A percentile compares a stretch with the other conserved stretches of the same genome.
phyloP scores from a whole-genome alignment of 768 basidiomycete genomes.

The Kondoa malvinella region DNA sequence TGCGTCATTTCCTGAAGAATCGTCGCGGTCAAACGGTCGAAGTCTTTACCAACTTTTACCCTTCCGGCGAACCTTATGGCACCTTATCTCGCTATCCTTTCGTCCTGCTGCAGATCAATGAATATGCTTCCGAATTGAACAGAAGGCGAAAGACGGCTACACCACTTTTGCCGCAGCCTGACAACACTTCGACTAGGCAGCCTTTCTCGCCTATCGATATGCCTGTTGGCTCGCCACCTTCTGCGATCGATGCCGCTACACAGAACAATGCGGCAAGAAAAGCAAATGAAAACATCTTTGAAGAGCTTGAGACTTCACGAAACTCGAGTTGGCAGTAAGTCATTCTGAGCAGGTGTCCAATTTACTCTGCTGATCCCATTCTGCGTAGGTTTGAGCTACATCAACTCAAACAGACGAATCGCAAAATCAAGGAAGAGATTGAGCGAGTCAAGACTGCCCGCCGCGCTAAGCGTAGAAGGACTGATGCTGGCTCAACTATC shows the following conservation, averaged over 20 bases:
- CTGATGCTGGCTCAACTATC: background rate
- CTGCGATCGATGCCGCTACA: slow-evolving; percentile 1
- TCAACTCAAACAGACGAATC: slow-evolving; percentile 10
- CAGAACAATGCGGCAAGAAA: slow-evolving; percentile 15
- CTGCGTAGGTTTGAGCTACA: slow-evolving; percentile 21
- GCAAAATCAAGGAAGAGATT: background rate
- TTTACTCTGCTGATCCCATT: background rate
- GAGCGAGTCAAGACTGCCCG: background rate
- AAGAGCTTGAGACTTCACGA: slow-evolving; percentile 48
- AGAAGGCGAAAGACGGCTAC: slow-evolving; percentile 6
- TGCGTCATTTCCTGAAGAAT: slow-evolving; percentile 31
- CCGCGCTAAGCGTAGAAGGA: background rate
- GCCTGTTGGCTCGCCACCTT: background rate
- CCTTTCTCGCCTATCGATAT: background rate
- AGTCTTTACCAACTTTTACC: slow-evolving; percentile 31
- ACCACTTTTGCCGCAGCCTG: slow-evolving; percentile 17
- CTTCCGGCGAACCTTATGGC: slow-evolving; percentile 8
- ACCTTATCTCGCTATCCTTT: slow-evolving; percentile 14
- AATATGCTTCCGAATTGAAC: slow-evolving; percentile 12
- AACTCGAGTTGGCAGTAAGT: slow-evolving; percentile 68
- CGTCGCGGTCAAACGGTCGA: slow-evolving; percentile 28
- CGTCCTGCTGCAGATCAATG: slow-evolving; percentile 31
- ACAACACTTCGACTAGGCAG: slow-evolving; percentile 21
- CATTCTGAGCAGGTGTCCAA: slow-evolving; percentile 26
- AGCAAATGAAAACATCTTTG: slow-evolving; percentile 43